These are phyloP conservation scores for Croton setiger DNA, from an alignment of 441 rosid genomes.

Conservation along the genomic window DNA sequence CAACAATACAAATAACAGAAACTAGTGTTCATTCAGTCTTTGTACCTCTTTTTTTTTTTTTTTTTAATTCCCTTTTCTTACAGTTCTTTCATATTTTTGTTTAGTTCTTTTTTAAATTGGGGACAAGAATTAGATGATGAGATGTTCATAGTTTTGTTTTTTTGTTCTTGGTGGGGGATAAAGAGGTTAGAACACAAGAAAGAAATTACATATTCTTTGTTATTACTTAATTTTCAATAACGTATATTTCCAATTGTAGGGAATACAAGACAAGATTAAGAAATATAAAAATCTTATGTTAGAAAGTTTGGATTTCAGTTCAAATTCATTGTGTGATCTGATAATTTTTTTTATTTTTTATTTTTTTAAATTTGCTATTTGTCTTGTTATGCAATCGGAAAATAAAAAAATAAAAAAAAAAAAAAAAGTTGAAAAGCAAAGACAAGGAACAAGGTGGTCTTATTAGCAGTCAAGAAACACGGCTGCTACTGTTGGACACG, in stretches of 20 bases:
- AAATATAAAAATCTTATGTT: too few species aligned
- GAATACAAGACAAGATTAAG: constrained; percentile 4
- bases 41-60: neutral
- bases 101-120: constrained; percentile 7
- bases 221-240: constrained; percentile 25
- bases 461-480: constrained; percentile 39
- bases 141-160: constrained; percentile 31
- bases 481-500: constrained; percentile 41
- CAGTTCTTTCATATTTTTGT: neutral
- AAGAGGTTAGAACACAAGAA: constrained; percentile 14
- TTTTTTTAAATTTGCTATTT: neutral
- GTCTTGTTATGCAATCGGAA: neutral
- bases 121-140: constrained; percentile 14
- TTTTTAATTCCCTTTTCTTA: neutral
- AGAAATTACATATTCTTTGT: constrained; percentile 24
- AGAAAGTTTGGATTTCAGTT: neutral
- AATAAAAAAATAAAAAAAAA: neutral
- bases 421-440: constrained; percentile 1
- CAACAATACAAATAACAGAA: constrained; percentile 33
- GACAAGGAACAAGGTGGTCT: neutral
- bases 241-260: constrained; percentile 10
- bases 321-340: neutral
- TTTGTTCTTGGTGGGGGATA: constrained; percentile 12
- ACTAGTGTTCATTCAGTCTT: constrained; percentile 8
- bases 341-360: neutral